Percentiles rank a stretch among this genome's conserved stretches.
These are phyloP conservation scores for Scutellaria minor DNA, from an alignment of 257 asterid genomes.

Conservation along the genomic window DNA sequence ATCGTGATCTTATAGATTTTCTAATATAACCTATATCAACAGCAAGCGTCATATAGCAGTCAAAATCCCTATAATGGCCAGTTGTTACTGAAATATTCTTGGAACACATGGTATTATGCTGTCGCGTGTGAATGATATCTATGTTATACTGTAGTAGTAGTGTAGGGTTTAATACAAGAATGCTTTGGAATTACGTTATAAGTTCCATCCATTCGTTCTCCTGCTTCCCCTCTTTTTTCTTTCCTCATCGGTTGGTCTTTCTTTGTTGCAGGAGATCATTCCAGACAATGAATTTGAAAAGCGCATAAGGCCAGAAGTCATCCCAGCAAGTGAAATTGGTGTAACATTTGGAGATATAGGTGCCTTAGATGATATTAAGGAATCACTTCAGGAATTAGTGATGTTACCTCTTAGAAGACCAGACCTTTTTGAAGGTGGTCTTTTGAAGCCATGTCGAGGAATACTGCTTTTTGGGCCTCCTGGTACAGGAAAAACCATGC, in stretches of 20 bases:
- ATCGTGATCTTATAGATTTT: constrained; percentile 2
- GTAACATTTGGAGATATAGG: constrained; percentile 91
- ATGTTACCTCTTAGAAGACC: constrained; percentile 89
- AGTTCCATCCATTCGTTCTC: not conserved
- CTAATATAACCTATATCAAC: not conserved
- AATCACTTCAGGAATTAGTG: constrained; percentile 84
- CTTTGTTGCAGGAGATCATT: constrained; percentile 62
- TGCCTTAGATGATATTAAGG: constrained; percentile 82
- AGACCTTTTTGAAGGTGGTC: constrained; percentile 91
- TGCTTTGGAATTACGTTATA: not conserved
- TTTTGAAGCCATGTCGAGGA: constrained; percentile 87
- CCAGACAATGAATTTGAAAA: constrained; percentile 94
- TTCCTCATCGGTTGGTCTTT: constrained; percentile 23
- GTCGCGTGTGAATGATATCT: not conserved
- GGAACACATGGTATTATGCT: not conserved
- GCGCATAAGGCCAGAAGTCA: constrained; percentile 89
- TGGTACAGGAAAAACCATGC: constrained; percentile 91
- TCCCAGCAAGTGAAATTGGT: constrained; percentile 77
- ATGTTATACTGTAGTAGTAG: not conserved
- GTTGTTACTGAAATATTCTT: not conserved
- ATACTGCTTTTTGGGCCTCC: constrained; percentile 92
- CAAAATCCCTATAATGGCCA: not conserved
- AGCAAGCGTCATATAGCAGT: not conserved
- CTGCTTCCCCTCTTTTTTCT: not conserved
- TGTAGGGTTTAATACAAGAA: not conserved